These are phyloP conservation scores for Pyrus hybrid DNA, from an alignment of 331 rosid genomes.

Conservation along the genomic window DNA sequence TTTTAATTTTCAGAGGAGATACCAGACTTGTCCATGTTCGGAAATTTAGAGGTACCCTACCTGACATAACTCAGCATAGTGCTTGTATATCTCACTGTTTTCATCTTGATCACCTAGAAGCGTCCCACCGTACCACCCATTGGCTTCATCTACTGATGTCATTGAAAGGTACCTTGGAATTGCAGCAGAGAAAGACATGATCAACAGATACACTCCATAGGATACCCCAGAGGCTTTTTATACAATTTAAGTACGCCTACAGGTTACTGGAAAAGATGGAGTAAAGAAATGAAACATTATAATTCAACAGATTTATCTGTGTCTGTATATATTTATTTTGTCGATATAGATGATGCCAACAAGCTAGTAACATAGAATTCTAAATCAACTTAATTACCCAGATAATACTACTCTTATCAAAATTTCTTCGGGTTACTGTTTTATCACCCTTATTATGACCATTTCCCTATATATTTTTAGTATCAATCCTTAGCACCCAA, in stretches of 20 bases:
- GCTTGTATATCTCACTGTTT: constrained; percentile 77
- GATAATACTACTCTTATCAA: neutral
- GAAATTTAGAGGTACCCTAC: constrained; percentile 23
- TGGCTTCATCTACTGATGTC: constrained; percentile 63
- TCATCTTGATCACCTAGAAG: constrained; percentile 82
- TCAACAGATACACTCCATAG: constrained; percentile 5
- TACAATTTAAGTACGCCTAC: neutral
- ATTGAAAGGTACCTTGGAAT: constrained; percentile 61
- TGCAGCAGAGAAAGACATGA: constrained; percentile 8
- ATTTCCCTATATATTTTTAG: too few relatives aligned
- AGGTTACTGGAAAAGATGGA: neutral
- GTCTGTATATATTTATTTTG: neutral
- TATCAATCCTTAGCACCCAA: neutral
- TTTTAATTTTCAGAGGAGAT: neutral
- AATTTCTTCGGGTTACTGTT: neutral
- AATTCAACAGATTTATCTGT: neutral
- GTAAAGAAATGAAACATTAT: neutral
- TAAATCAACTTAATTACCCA: neutral
- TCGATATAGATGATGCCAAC: neutral
- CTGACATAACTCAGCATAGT: constrained; percentile 79
- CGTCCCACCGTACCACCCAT: constrained; percentile 90
- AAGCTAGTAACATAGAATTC: neutral
- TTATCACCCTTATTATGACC: too few relatives aligned
- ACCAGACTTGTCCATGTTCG: neutral
- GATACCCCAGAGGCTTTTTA: neutral